Base-by-base conservation (phyloP, 2,329 filamentous ascomycete genomes). In the Ascochyta viciae-villosae region DNA sequence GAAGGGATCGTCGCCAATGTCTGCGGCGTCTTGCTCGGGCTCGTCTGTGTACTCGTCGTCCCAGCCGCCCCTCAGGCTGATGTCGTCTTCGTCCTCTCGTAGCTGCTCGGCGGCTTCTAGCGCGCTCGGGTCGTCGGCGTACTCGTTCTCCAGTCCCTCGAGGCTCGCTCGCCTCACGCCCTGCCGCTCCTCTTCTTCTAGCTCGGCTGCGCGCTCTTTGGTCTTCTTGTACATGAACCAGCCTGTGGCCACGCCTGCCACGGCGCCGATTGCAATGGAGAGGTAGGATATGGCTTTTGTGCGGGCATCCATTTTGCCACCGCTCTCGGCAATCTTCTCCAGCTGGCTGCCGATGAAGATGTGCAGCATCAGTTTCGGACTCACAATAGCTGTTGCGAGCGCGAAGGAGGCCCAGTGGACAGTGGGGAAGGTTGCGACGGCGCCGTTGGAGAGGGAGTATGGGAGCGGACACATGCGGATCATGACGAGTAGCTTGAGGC, bases 401-500 rank as follows among this genome's bases (percentile, higher is more conserved):
- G 88, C 88, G 78, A 96, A 98, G 42, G 85, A 85, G 57, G 83
- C 74, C 37, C 90, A 90, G 23, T 88, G 84, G 31, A 99, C 91
- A 29, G 90, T 96, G 3, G 93, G 93, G 59, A 99, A 93, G 1
- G 95, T 98, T 27, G 92, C 92, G 51, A 99, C 86, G 58, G 96
- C 96, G 46, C 92, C 95, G 73, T 99, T 99, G 72, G 90, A 93
- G 64, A 98, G 81, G 48, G 90, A 95, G 75, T 96, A 99, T 13
- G 95, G 95, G 57, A 99, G 75, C 2, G 95, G 95, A 70, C 94
- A 98, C 62, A 98, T 84, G 27, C 95, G 86, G 66, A 99, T 95
- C 84, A 95, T 96, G 60, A 91, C 88, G 41, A 99, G 83, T 50
- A 98, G 87, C 68, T 92, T 90, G 47, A 99, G 77, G 0, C 95